Evolutionary conservation across 805 yeast genomes (phyloP).

Genomic region (Jamesozyma spencerorum): DNA sequence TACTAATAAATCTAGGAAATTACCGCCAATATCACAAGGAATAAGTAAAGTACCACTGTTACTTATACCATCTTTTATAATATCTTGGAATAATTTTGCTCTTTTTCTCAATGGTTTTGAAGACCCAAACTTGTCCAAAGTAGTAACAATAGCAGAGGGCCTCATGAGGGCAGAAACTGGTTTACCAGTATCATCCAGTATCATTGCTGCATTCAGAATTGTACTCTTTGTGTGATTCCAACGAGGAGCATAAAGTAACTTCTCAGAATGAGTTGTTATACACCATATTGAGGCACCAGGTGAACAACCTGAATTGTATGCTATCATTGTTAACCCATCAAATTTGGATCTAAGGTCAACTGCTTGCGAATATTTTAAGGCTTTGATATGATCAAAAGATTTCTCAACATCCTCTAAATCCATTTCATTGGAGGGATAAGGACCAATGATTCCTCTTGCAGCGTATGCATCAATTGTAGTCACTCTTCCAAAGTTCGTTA

Average conservation of each 20-base stretch:
- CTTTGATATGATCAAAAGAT: constrained; percentile 59
- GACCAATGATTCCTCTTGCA: constrained; percentile 66
- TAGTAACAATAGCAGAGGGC: constrained; percentile 78
- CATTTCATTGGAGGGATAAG: constrained; percentile 44
- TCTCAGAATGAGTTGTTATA: constrained; percentile 62
- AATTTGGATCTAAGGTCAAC: constrained; percentile 49
- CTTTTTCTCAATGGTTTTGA: constrained; percentile 51
- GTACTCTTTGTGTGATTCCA: constrained; percentile 94
- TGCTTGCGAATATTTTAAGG: constrained; percentile 75
- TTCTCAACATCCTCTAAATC: constrained; percentile 71
- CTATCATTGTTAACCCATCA: constrained; percentile 59
- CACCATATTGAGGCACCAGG: constrained; percentile 93
- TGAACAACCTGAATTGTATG: constrained; percentile 85
- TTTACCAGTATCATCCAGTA: constrained; percentile 49
- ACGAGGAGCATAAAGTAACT: constrained; percentile 76
- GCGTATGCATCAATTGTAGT: constrained; percentile 79
- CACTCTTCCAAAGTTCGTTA: constrained; percentile 74
- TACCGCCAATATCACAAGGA: constrained; percentile 73
- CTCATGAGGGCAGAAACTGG: constrained; percentile 57
- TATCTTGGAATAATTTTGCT: constrained; percentile 56
- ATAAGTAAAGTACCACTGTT: constrained; percentile 58
- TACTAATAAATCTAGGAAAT: constrained; percentile 71
- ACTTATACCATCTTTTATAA: constrained; percentile 40
- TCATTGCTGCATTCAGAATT: constrained; percentile 63
- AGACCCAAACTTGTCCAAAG: constrained; percentile 49